Percentiles rank a stretch among this genome's conserved stretches.
Conservation (phyloP, 768 basidiomycete species). For the Auriscalpium vulgare region DNA sequence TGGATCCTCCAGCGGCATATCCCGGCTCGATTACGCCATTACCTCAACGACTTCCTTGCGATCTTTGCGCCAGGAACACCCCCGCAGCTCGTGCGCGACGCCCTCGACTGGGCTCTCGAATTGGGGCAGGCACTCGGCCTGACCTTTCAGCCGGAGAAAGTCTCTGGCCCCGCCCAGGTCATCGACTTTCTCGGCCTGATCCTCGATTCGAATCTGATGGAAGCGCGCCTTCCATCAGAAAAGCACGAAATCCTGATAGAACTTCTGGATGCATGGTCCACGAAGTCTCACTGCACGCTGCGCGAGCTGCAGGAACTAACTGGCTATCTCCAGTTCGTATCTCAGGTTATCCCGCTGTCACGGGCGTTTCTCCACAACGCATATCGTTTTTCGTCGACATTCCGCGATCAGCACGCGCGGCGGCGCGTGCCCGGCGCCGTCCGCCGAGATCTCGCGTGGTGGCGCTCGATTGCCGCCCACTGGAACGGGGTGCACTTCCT, state of each 20-base stretch:
- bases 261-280: constrained; percentile 18
- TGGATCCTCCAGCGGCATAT: constrained; percentile 32
- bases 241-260: constrained; percentile 22
- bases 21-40: constrained; percentile 24
- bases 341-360: constrained; percentile 26
- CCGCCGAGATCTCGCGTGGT: constrained; percentile 25
- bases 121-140: constrained; percentile 24
- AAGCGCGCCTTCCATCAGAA: constrained; percentile 24
- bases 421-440: constrained; percentile 19
- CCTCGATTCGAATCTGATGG: constrained; percentile 20
- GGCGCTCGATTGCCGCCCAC: constrained; percentile 16
- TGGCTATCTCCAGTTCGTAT: constrained; percentile 28
- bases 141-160: constrained; percentile 23
- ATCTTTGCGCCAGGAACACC: neutral
- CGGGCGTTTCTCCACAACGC: constrained; percentile 23
- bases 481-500: constrained; percentile 23
- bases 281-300: constrained; percentile 14
- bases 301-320: constrained; percentile 25
- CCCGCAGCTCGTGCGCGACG: constrained; percentile 5
- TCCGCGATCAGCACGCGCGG: constrained; percentile 13
- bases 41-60: constrained; percentile 29
- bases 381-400: constrained; percentile 22
- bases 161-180: constrained; percentile 5
- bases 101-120: constrained; percentile 24
- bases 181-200: constrained; percentile 14